Base-by-base conservation (phyloP, 164 flowering plant genomes). In the Buxus sempervirens region DNA sequence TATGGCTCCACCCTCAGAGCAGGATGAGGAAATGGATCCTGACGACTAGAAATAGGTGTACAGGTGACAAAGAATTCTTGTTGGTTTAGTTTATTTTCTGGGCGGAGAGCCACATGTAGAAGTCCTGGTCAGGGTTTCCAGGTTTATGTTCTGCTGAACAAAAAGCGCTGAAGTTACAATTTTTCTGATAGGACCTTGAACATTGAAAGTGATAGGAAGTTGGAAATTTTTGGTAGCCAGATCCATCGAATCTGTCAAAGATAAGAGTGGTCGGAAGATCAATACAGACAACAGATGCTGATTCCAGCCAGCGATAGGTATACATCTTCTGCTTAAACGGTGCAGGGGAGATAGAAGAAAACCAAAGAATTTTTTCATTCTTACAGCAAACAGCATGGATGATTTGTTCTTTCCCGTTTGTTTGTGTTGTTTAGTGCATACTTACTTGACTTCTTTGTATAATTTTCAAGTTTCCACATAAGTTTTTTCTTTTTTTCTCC, bases 1-100 rank as follows among this genome's bases (percentile, higher is more conserved):
- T 54, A 53, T 64, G 0, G 36, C 60, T 22, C 72, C 74, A 15
- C 32, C 82, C 0, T 56, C 67, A 18, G 94, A 87, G 48, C 87
- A 82, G 62, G 97, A 91, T 72, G 97, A 86, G 21, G 97, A 91
- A 78, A 87, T 88, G 97, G 97, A 91, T 70, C 91, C 97, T 9
- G 78, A 89, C 67, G 97, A 91, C 74, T 86, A 84, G 67, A 71
- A 51, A 8, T 65, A 58, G 70, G 65, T 66, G 45, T 36, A 32
- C 62, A 38, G 53, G 38, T 45, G 21, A 42, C 58, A 58, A 41
- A n/a, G 15, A 1, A 63, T 69, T 62, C 54, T 38, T 62, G 65
- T 24, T 28, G 26, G 69, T 53, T 64, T n/a, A n/a, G n/a, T n/a
- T n/a, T n/a, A n/a, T 59, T 27, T 53, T 65, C 23, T 20, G 48